Evolutionary conservation across 805 yeast genomes (phyloP).

Genomic region (Ogataea nonfermentans): DNA sequence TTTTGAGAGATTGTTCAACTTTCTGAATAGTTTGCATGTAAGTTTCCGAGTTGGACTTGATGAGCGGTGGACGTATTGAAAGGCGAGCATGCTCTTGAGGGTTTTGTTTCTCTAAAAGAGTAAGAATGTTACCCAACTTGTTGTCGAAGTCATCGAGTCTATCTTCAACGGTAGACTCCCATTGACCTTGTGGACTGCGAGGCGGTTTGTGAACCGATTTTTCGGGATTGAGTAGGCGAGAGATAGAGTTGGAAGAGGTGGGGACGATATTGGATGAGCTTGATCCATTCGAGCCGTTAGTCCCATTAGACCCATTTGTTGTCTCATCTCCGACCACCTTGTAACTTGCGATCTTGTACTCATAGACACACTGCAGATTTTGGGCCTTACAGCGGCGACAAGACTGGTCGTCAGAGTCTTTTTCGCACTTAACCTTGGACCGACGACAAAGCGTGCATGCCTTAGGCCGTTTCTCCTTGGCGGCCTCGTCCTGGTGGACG

Average conservation of each 20-base stretch:
- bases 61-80: constrained; percentile 4
- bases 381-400: constrained; percentile 57
- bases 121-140: constrained; percentile 38
- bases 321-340: constrained; percentile 30
- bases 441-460: constrained; percentile 65
- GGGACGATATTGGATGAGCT: constrained; percentile 1
- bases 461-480: constrained; percentile 37
- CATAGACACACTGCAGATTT: constrained; percentile 56
- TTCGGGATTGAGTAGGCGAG: constrained; percentile 18
- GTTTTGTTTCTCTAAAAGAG: constrained; percentile 33
- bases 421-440: constrained; percentile 62
- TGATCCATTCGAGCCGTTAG: neutral
- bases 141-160: constrained; percentile 40
- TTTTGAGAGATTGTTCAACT: neutral
- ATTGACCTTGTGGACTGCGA: constrained; percentile 10
- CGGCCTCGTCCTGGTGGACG: constrained; percentile 15
- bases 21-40: neutral
- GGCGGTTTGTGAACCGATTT: neutral
- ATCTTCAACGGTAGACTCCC: constrained; percentile 40
- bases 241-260: constrained; percentile 10
- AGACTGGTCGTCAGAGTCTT: constrained; percentile 42
- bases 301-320: neutral
- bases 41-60: constrained; percentile 3
- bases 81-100: constrained; percentile 5
- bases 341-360: constrained; percentile 49